These are phyloP conservation scores for Panicum hallii DNA, from an alignment of 202 grass and related monocot species.

Conservation along the genomic window DNA sequence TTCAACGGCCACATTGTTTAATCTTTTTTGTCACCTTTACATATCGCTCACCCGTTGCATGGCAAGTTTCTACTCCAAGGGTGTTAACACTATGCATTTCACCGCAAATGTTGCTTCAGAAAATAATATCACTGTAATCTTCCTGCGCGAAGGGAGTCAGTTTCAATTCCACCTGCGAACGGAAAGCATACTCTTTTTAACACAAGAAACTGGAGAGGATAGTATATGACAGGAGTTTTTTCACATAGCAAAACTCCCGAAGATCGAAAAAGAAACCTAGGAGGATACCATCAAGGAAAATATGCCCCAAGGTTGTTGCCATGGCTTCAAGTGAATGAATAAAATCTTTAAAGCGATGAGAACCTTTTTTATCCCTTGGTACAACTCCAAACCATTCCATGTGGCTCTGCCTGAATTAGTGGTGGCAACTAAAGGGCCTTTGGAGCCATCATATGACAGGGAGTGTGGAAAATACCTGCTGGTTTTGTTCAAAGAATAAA, in stretches of 20 bases:
- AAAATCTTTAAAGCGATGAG: constrained; percentile 22
- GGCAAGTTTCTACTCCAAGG: neutral
- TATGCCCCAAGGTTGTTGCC: neutral
- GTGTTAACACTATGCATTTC: neutral
- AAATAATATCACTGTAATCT: constrained; percentile 15
- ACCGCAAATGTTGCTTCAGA: neutral
- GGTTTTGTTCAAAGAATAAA: constrained; percentile 32
- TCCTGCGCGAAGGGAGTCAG: neutral
- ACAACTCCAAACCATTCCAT: constrained; percentile 23
- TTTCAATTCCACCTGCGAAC: constrained; percentile 1
- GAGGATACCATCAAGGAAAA: constrained; percentile 8
- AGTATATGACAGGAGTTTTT: neutral
- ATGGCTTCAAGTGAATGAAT: constrained; percentile 12
- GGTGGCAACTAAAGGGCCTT: constrained; percentile 39
- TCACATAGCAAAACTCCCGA: neutral
- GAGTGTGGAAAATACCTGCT: constrained; percentile 13
- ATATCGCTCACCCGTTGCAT: neutral
- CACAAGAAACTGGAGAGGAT: neutral
- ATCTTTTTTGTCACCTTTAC: constrained; percentile 10
- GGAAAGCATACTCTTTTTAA: neutral
- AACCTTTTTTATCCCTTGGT: constrained; percentile 34
- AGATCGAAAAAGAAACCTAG: neutral
- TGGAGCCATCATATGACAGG: constrained; percentile 34
- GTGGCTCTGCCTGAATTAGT: constrained; percentile 41
- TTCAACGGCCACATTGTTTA: neutral